A percentile compares a stretch with the other conserved stretches of the same genome.
Evolutionary conservation across 2,329 filamentous ascomycete genomes (phyloP).

Genomic region (Aspergillus sp.): DNA sequence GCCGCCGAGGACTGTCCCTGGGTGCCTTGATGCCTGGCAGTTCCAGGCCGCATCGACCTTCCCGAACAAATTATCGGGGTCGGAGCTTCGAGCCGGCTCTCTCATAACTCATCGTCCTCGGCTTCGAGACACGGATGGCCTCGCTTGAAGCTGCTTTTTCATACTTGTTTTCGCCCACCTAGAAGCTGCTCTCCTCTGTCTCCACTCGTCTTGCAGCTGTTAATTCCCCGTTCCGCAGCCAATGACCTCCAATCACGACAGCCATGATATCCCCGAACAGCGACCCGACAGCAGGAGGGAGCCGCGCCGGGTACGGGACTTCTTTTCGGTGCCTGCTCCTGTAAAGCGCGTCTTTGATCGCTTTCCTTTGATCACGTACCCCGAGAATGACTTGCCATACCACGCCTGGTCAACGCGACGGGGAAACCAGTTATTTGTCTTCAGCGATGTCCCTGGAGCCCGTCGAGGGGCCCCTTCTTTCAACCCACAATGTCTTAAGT

Average conservation of each 20-base stretch:
- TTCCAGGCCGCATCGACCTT: constrained; percentile 6
- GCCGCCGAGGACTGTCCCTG: not conserved
- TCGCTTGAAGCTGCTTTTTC: not conserved
- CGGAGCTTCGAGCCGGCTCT: not conserved
- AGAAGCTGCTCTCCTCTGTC: not conserved
- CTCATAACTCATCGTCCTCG: not conserved
- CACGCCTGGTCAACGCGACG: constrained; percentile 51
- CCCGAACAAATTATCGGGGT: constrained; percentile 7
- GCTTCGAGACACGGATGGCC: not conserved
- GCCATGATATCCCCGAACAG: constrained; percentile 23
- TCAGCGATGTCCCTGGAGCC: constrained; percentile 66
- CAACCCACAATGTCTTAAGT: constrained; percentile 92
- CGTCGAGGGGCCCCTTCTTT: constrained; percentile 67
- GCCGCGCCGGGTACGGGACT: constrained; percentile 26
- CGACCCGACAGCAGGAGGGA: constrained; percentile 22
- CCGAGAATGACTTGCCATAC: constrained; percentile 70
- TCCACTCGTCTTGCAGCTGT: constrained; percentile 1
- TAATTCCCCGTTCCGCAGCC: constrained; percentile 1
- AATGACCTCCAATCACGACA: constrained; percentile 27
- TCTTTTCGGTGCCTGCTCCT: constrained; percentile 60
- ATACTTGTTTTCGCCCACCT: not conserved
- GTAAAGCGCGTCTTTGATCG: constrained; percentile 80
- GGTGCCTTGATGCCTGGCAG: constrained; percentile 13
- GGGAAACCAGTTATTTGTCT: constrained; percentile 70
- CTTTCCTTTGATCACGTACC: constrained; percentile 77